Evolutionary conservation across 1,139 yeast genomes (phyloP).

Genomic region (Nadsonia starkeyi-henricii): DNA sequence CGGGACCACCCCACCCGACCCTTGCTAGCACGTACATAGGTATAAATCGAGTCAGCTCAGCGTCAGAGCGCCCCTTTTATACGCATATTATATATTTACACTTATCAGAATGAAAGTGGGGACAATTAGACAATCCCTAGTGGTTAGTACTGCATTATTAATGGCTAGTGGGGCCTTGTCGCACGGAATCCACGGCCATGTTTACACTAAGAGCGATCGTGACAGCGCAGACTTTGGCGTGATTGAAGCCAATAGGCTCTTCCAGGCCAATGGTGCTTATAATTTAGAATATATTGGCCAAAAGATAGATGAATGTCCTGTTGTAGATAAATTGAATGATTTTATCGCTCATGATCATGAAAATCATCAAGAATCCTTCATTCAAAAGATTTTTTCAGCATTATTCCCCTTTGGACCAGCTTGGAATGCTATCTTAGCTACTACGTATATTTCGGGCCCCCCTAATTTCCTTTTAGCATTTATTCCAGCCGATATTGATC

Average conservation of each 20-base stretch:
- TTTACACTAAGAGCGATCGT: background rate
- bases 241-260: background rate
- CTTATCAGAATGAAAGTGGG: background rate
- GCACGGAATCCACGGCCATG: background rate
- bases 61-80: too few species aligned
- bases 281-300: slow-evolving; percentile 6
- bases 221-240: background rate
- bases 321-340: slow-evolving; percentile 25
- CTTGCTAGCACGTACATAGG: too few species aligned
- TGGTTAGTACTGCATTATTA: background rate
- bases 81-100: too few species aligned
- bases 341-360: slow-evolving; percentile 12
- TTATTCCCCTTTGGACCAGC: slow-evolving; percentile 44
- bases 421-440: slow-evolving; percentile 46
- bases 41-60: too few species aligned
- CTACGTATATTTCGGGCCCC: slow-evolving; percentile 45
- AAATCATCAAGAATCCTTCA: slow-evolving; percentile 17
- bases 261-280: slow-evolving; percentile 8
- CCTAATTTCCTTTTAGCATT: slow-evolving; percentile 42
- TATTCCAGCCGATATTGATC: slow-evolving; percentile 36
- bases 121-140: background rate
- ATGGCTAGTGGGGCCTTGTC: background rate
- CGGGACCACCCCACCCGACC: too few species aligned
- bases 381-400: slow-evolving; percentile 15
- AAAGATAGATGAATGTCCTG: slow-evolving; percentile 23